Percentiles rank a stretch among this genome's conserved stretches.
Conservation (phyloP, 805 yeast genomes). For the Candida endomychidarum region DNA sequence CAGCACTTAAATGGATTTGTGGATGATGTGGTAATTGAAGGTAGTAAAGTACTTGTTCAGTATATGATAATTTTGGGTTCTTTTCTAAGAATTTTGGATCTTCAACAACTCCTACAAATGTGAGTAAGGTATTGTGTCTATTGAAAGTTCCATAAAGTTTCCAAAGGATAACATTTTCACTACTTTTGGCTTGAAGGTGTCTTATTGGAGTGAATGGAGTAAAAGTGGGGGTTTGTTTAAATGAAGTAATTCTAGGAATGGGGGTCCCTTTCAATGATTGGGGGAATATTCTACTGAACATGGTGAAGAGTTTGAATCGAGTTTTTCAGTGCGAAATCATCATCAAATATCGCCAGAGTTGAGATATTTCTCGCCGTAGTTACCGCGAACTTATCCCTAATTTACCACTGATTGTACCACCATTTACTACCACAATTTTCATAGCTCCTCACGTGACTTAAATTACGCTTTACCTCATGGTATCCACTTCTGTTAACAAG, state of each 20-base stretch:
- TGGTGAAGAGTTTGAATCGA: too few relatives aligned
- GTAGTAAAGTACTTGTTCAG: constrained; percentile 74
- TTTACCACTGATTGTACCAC: too few relatives aligned
- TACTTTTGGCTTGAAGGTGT: neutral
- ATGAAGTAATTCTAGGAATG: neutral
- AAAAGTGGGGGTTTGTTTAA: neutral
- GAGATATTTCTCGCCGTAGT: too few relatives aligned
- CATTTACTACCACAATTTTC: too few relatives aligned
- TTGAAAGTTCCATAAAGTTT: constrained; percentile 75
- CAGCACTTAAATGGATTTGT: constrained; percentile 69
- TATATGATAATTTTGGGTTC: constrained; percentile 55
- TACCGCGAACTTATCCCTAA: too few relatives aligned
- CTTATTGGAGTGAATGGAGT: neutral
- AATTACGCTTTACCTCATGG: too few relatives aligned
- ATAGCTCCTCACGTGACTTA: too few relatives aligned
- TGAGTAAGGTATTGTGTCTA: constrained; percentile 78
- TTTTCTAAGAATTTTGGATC: constrained; percentile 58
- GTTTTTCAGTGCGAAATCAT: too few relatives aligned
- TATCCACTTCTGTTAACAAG: too few relatives aligned
- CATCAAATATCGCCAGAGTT: too few relatives aligned
- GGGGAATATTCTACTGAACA: too few relatives aligned
- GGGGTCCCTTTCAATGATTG: too few relatives aligned
- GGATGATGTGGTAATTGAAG: constrained; percentile 78
- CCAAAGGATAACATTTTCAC: constrained; percentile 52
- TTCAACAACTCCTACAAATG: constrained; percentile 69